These are phyloP conservation scores for Lycium barbarum DNA, from an alignment of 257 asterid species.

Conservation along the genomic window DNA sequence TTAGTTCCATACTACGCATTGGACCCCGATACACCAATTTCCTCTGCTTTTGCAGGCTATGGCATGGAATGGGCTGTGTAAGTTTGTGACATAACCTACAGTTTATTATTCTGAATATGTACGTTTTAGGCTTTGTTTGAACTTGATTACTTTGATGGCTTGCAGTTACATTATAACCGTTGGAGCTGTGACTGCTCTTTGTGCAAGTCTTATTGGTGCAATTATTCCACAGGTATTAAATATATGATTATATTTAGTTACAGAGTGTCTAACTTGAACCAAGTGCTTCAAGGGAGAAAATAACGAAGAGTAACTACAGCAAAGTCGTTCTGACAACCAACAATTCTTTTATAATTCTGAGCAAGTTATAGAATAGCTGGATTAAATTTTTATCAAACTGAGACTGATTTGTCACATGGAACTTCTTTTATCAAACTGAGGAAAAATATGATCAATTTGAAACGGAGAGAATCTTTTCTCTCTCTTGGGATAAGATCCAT, in stretches of 20 bases:
- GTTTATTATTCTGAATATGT: neutral
- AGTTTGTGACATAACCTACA: conserved; percentile 28
- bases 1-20: conserved; percentile 88
- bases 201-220: conserved; percentile 53
- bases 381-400: neutral
- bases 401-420: neutral
- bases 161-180: conserved; percentile 47
- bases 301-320: neutral
- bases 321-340: neutral
- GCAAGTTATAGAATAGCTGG: conserved; percentile 4
- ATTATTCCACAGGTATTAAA: conserved; percentile 50
- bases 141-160: neutral
- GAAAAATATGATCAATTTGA: neutral
- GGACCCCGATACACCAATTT: conserved; percentile 98
- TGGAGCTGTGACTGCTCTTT: conserved; percentile 51
- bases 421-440: neutral
- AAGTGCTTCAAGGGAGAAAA: conserved; percentile 4
- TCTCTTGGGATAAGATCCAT: neutral
- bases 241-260: neutral
- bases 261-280: neutral
- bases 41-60: conserved; percentile 88
- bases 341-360: conserved; percentile 8
- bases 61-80: conserved; percentile 84
- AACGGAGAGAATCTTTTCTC: neutral
- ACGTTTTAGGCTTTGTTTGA: neutral